A percentile compares a stretch with the other conserved stretches of the same genome.
Conservation (phyloP, 2,329 filamentous ascomycete species). For the Fusarium sp. region DNA sequence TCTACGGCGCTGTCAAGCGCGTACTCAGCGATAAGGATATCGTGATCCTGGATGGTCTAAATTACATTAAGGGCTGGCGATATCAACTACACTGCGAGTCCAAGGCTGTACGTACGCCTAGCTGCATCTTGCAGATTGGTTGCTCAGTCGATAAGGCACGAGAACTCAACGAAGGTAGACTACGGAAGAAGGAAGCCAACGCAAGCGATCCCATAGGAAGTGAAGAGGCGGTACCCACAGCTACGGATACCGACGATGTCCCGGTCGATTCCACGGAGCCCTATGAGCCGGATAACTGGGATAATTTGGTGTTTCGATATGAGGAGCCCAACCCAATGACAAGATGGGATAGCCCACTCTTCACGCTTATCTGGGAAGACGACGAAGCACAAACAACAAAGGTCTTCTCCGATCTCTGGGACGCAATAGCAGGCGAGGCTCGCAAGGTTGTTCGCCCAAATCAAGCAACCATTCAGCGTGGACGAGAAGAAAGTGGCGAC, state of each 20-base stretch:
- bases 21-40: constrained; percentile 78
- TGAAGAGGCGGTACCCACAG: not conserved
- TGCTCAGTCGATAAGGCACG: constrained; percentile 65
- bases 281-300: constrained; percentile 73
- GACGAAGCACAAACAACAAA: constrained; percentile 66
- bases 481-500: constrained; percentile 74
- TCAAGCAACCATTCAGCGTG: constrained; percentile 75
- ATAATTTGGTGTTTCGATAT: constrained; percentile 84
- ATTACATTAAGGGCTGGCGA: constrained; percentile 91
- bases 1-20: constrained; percentile 83
- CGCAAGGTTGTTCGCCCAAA: constrained; percentile 78
- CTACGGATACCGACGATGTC: not conserved
- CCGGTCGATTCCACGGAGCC: constrained; percentile 52
- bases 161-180: constrained; percentile 70
- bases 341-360: constrained; percentile 86
- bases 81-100: constrained; percentile 89
- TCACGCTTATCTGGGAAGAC: constrained; percentile 83
- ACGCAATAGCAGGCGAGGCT: constrained; percentile 73
- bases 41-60: constrained; percentile 82
- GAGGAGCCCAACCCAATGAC: constrained; percentile 90
- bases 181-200: constrained; percentile 51
- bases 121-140: constrained; percentile 77
- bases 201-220: not conserved
- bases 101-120: constrained; percentile 81
- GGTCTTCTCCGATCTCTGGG: constrained; percentile 78